Conservation (phyloP, 2,329 filamentous ascomycete genomes). For the Cadophora luteo-olivacea region DNA sequence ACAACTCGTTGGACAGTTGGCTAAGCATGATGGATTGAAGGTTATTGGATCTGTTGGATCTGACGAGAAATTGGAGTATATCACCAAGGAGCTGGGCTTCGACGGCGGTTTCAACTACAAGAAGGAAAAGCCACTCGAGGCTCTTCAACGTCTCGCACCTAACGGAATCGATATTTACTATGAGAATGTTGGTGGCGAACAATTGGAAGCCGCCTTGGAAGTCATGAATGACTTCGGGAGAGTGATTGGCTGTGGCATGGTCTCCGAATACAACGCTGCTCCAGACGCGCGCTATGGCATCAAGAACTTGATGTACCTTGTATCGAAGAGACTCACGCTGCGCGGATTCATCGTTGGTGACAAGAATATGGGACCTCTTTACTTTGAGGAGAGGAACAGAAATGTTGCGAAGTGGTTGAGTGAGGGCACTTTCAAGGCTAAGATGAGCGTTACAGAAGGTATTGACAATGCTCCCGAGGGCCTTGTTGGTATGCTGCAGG, state of each 20-base stretch:
- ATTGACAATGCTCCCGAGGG: slow-evolving; percentile 72
- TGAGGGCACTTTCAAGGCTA: slow-evolving; percentile 69
- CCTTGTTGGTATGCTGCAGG: slow-evolving; percentile 69
- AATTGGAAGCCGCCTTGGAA: slow-evolving; percentile 71
- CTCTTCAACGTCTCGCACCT: slow-evolving; percentile 70
- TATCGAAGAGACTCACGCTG: slow-evolving; percentile 67
- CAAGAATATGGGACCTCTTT: slow-evolving; percentile 64
- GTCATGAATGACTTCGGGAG: slow-evolving; percentile 69
- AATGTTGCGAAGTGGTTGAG: slow-evolving; percentile 72
- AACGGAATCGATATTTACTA: slow-evolving; percentile 82
- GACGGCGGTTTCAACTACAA: slow-evolving; percentile 83
- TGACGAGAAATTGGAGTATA: slow-evolving; percentile 78
- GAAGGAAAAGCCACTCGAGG: slow-evolving; percentile 70
- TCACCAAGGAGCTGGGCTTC: slow-evolving; percentile 75
- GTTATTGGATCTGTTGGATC: slow-evolving; percentile 79
- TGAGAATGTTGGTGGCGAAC: slow-evolving; percentile 80
- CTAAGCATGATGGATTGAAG: slow-evolving; percentile 75
- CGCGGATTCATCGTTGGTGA: slow-evolving; percentile 73
- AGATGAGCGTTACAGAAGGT: slow-evolving; percentile 65
- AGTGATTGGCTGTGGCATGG: slow-evolving; percentile 68
- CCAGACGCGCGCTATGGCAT: slow-evolving; percentile 62
- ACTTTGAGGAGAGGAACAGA: slow-evolving; percentile 66
- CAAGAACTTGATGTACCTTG: slow-evolving; percentile 64
- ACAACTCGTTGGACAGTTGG: slow-evolving; percentile 77
- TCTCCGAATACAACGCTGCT: slow-evolving; percentile 70